Base-by-base conservation (phyloP, 495 filamentous ascomycete species). In the Recurvomyces mirabilis region DNA sequence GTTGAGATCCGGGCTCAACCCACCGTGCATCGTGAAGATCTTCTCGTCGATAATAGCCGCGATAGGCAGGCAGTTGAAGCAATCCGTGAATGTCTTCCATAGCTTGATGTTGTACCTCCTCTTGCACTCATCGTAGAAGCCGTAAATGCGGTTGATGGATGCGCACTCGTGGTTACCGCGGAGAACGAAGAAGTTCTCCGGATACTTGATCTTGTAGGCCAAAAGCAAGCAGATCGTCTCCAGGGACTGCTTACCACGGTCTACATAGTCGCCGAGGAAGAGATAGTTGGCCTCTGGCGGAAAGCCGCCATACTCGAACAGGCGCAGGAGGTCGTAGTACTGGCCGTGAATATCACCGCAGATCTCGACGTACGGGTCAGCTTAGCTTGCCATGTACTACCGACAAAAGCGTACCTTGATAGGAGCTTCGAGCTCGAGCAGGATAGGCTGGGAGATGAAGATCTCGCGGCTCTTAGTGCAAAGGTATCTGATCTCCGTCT, bases 11-110 rank as follows among this genome's bases (percentile, higher is more conserved):
- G 91, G 91, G 60, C 91, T 95, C 59, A 98, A 69, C 56, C 91
- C 91, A 58, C 91, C 91, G 66, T 98, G 91, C 91, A 98, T 98
- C 49, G 91, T 98, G 75, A 98, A 96, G 57, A 98, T 98, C 82
- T 98, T 98, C 74, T 98, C 91, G 61, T 98, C 91, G 58, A 98
- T 98, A 65, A 98, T 98, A 44, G 91, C 91, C n/a, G 91, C 91
- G 65, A 98, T 98, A 23, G 91, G 91, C 60, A 98, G 65, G 71
- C 91, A 98, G 73, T 98, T 98, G 77, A 98, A 98, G 77, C 91
- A 98, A 59, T 98, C 91, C 28, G 91, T 98, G 62, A 98, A 98
- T 5, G 91, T 98, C 74, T 98, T 98, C 91, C 91, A 98, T 51
- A 98, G 79, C 77, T 98, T 98, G 71, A 98, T 98, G 71, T 98